phyloP scores from a whole-genome alignment of 305 asterid species.

The Petunia hybrid region DNA sequence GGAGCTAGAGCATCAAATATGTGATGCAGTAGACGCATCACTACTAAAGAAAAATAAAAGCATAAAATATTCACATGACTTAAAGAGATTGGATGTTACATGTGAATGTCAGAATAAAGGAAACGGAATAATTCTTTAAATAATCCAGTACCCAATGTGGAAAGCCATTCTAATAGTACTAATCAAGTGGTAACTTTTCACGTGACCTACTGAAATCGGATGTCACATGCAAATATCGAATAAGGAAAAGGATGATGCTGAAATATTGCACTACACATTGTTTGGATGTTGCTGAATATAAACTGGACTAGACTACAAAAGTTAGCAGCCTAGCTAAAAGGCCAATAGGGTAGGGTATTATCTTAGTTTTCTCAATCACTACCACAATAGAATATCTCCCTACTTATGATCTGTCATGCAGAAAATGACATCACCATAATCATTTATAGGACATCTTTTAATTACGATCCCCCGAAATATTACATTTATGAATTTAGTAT shows the following conservation, averaged over 20 bases:
- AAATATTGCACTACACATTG: background rate
- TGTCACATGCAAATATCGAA: background rate
- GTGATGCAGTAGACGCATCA: background rate
- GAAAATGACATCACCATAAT: constrained; percentile 14
- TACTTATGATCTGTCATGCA: background rate
- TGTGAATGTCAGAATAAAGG: background rate
- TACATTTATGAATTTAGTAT: background rate
- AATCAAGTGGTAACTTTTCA: background rate
- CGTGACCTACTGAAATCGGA: background rate
- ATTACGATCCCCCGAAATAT: background rate
- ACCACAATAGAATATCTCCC: background rate
- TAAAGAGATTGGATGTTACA: background rate
- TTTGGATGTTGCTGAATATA: background rate
- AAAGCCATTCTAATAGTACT: background rate
- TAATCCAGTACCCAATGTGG: background rate
- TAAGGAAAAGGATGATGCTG: background rate
- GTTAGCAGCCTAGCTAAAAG: background rate
- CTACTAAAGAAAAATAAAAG: background rate
- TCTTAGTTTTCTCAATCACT: background rate
- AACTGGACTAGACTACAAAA: background rate
- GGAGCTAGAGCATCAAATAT: background rate
- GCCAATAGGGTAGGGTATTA: background rate
- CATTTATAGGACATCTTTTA: background rate
- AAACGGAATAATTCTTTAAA: background rate
- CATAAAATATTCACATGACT: background rate